Evolutionary conservation across 306 rosid species (phyloP), one percentile per base, ranked within the genome.

Genomic region (Quercus bicolor): DNA sequence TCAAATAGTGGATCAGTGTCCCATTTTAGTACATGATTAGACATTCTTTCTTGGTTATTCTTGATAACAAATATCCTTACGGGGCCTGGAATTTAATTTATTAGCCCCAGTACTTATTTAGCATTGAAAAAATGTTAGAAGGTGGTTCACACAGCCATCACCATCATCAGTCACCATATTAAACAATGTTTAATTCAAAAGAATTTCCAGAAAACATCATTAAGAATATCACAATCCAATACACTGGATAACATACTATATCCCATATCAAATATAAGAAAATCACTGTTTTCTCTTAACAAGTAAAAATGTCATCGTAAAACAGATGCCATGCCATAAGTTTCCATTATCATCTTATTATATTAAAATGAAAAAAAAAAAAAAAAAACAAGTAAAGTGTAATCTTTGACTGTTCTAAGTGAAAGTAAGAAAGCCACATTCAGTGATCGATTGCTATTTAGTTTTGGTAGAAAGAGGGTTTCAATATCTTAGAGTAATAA

Each of bases 121-220:
- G 84, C 83, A 81, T 80, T 84, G 82, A 79, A 86, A 83, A 84
- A 74, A 75, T 70, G 28, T 72, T 31, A 48, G 72, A 80, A 83
- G 79, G 53, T 78, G 80, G 78, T 34, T 37, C 40, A 56, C 69
- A 43, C 16, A 55, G 81, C 70, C 48, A 84, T 83, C 80, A 69
- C 73, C 85, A 75, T 85, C 89, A 83, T 73, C 53, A 48, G 16
- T 48, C 86, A 71, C 81, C 59, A 79, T 74, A 70, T 52, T 40
- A 54, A 74, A 68, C 8, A 74, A 48, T 52, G 62, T 78, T 1
- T 1, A 79, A 28, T 79, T 66, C 65, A 78, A 45, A 77, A 79
- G 60, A 77, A 61, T 82, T 83, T 83, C 75, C 77, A 82, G 55
- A 80, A 72, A 66, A 56, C 73, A 64, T 48, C 21, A 40, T 82